Evolutionary conservation across 139 green algal genomes (phyloP).

Genomic region (Coelastrella sp.): DNA sequence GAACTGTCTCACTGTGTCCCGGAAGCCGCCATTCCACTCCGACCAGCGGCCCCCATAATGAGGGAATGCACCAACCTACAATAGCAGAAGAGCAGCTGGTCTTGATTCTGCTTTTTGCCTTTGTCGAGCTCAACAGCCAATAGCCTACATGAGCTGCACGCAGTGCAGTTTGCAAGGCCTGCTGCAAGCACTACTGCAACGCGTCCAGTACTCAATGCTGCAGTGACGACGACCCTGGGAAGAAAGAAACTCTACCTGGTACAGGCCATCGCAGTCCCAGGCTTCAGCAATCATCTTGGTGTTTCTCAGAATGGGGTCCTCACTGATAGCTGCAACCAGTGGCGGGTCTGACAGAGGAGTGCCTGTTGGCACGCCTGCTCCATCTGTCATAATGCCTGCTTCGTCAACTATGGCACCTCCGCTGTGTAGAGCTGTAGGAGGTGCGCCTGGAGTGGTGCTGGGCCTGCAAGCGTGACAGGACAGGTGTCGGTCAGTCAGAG

Average conservation of each 20-base stretch:
- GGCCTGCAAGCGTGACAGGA: neutral
- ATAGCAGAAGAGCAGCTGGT: neutral
- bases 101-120: neutral
- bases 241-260: constrained; percentile 82
- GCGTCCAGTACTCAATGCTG: neutral
- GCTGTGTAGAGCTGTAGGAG: constrained; percentile 7
- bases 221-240: neutral
- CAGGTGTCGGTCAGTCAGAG: too few relatives aligned
- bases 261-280: constrained; percentile 98
- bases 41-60: constrained; percentile 96
- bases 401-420: constrained; percentile 40
- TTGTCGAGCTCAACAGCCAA: neutral
- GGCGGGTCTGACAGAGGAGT: constrained; percentile 92
- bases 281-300: constrained; percentile 98
- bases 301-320: constrained; percentile 91
- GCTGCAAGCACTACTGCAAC: neutral
- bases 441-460: constrained; percentile 18
- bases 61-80: constrained; percentile 91
- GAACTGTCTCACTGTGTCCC: constrained; percentile 88
- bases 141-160: neutral
- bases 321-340: constrained; percentile 90
- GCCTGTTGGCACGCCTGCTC: constrained; percentile 84
- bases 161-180: neutral
- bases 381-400: constrained; percentile 75
- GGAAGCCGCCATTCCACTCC: constrained; percentile 98